These are phyloP conservation scores for Penicillium lividum DNA, from an alignment of 495 filamentous ascomycete genomes.

Conservation along the genomic window DNA sequence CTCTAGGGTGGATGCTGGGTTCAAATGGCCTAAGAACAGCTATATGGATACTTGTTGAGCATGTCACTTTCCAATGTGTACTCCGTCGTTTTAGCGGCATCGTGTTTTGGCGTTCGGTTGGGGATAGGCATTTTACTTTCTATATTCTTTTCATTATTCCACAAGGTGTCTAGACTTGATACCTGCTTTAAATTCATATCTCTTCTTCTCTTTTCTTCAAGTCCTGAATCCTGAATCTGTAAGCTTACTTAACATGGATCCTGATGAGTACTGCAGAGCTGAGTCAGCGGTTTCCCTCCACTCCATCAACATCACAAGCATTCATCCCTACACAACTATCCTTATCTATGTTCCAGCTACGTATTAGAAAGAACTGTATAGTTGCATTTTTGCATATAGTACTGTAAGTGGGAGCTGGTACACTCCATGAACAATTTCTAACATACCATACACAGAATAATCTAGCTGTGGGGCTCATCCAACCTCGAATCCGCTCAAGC, in stretches of 20 bases:
- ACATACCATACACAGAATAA: neutral
- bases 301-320: neutral
- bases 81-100: conserved; percentile 40
- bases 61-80: conserved; percentile 7
- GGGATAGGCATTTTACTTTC: conserved; percentile 2
- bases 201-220: neutral
- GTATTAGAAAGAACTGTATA: no score
- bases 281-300: conserved; percentile 1
- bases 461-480: neutral
- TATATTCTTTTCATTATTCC: neutral
- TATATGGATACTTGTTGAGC: conserved; percentile 46
- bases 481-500: no score
- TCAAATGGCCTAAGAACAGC: conserved; percentile 51
- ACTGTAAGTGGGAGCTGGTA: no score
- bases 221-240: neutral
- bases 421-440: neutral
- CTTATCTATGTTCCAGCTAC: no score
- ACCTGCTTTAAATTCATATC: neutral
- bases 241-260: no score
- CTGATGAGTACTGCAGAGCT: neutral
- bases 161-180: neutral
- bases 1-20: conserved; percentile 39
- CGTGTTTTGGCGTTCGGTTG: conserved; percentile 33
- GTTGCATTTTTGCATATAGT: no score
- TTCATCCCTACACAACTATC: neutral